phyloP scores from a whole-genome alignment of 2,329 filamentous ascomycete genomes.

The Sarocladium kiliense region DNA sequence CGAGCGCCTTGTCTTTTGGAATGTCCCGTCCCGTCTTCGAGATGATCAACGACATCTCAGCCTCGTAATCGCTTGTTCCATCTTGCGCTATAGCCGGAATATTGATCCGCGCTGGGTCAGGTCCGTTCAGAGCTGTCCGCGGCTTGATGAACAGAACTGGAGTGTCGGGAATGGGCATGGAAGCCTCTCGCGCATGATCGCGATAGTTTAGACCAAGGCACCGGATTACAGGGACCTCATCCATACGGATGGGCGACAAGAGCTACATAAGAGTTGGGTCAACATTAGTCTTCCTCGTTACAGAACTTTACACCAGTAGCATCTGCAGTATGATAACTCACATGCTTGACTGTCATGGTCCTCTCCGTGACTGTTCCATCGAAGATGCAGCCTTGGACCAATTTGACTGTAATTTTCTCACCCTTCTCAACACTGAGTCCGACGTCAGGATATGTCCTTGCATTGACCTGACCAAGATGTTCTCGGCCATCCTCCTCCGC shows the following conservation, averaged over 20 bases:
- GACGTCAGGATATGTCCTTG: constrained; percentile 21
- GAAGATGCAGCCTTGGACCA: neutral
- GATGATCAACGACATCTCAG: constrained; percentile 32
- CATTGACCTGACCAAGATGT: constrained; percentile 33
- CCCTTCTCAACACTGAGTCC: constrained; percentile 10
- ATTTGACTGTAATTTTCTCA: neutral
- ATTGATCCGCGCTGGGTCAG: constrained; percentile 22
- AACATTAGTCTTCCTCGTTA: too few species aligned
- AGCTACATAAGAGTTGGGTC: constrained; percentile 12
- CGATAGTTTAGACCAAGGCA: constrained; percentile 42
- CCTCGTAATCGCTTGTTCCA: constrained; percentile 33
- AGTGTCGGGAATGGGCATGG: constrained; percentile 27
- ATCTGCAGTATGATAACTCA: neutral
- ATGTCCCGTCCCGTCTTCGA: constrained; percentile 36
- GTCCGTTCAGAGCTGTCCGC: constrained; percentile 26
- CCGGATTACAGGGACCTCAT: constrained; percentile 34
- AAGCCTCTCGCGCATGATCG: constrained; percentile 33
- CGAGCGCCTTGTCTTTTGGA: constrained; percentile 27
- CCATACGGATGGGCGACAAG: constrained; percentile 26
- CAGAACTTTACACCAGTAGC: too few species aligned
- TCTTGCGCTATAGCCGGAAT: constrained; percentile 28
- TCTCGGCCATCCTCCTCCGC: constrained; percentile 33
- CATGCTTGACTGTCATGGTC: neutral
- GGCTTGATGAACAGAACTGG: constrained; percentile 35
- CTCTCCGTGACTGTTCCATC: neutral